A percentile compares a stretch with the other conserved stretches of the same genome.
Evolutionary conservation across 1,284 basidiomycete species (phyloP).

Genomic region (Austroboletus novae-zelandiae): DNA sequence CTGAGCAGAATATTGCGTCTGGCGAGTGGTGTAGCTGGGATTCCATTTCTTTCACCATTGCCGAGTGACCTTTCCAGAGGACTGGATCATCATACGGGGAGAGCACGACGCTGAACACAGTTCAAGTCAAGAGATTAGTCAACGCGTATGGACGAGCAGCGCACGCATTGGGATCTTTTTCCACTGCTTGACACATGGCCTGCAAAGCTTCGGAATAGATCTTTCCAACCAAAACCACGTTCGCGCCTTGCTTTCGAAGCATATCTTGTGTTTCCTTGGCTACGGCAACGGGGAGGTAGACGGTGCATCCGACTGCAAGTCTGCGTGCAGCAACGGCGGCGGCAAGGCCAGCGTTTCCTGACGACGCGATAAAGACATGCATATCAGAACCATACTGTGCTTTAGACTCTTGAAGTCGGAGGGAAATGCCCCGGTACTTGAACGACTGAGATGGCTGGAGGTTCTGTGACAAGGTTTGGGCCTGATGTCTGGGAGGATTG

Average conservation of each 20-base stretch:
- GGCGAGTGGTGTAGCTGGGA: constrained; percentile 54
- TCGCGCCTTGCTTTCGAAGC: constrained; percentile 51
- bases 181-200: constrained; percentile 45
- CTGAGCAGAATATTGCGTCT: constrained; percentile 72
- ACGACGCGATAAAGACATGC: constrained; percentile 67
- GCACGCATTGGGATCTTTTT: constrained; percentile 50
- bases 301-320: constrained; percentile 58
- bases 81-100: constrained; percentile 67
- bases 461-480: constrained; percentile 42
- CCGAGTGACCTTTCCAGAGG: constrained; percentile 71
- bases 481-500: neutral
- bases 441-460: constrained; percentile 72
- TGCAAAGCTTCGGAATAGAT: constrained; percentile 56
- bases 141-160: constrained; percentile 21
- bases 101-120: constrained; percentile 51
- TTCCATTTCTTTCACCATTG: constrained; percentile 63
- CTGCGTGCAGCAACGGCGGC: constrained; percentile 58
- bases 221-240: constrained; percentile 52
- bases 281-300: constrained; percentile 59
- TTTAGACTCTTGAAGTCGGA: constrained; percentile 53
- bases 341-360: constrained; percentile 73
- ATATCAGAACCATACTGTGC: constrained; percentile 47
- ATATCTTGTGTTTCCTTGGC: constrained; percentile 46
- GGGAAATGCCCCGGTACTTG: constrained; percentile 70
- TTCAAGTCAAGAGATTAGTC: neutral